phyloP scores from a whole-genome alignment of 1,284 basidiomycete genomes.

The Thecaphora thlaspeos region DNA sequence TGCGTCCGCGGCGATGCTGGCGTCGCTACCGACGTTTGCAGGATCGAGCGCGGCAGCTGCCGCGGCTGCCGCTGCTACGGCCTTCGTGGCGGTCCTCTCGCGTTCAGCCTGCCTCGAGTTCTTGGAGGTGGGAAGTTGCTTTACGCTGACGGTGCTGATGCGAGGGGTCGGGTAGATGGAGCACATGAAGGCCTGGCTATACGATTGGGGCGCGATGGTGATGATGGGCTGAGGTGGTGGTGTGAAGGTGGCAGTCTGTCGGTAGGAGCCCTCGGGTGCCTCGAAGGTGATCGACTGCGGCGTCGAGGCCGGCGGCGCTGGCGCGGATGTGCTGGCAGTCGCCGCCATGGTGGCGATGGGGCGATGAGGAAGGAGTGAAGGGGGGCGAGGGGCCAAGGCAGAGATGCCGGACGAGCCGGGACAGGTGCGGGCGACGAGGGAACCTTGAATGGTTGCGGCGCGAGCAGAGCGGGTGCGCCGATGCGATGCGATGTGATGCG shows the following conservation, averaged over 20 bases:
- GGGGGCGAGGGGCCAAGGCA: too few species aligned
- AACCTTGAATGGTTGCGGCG: too few species aligned
- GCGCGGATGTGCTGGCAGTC: too few species aligned
- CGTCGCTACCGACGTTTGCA: background rate
- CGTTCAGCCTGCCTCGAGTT: conserved; percentile 13
- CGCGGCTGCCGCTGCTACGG: background rate
- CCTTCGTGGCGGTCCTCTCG: background rate
- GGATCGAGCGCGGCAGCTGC: conserved; percentile 5
- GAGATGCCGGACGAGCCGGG: too few species aligned
- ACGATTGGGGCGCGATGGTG: conserved; percentile 23
- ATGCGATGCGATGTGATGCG: too few species aligned
- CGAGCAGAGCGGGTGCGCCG: too few species aligned
- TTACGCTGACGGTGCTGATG: conserved; percentile 27
- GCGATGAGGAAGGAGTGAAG: too few species aligned
- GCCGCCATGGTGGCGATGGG: too few species aligned
- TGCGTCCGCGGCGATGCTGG: background rate
- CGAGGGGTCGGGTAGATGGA: conserved; percentile 30
- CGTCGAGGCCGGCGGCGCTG: too few species aligned
- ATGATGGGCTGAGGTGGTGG: conserved; percentile 28
- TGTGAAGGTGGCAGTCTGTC: conserved; percentile 32
- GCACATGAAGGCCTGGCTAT: conserved; percentile 15
- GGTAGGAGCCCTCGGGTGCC: conserved; percentile 43
- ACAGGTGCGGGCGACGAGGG: too few species aligned
- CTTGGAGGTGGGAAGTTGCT: conserved; percentile 14
- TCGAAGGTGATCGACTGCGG: conserved; percentile 28